Base-by-base conservation (phyloP, 2,329 filamentous ascomycete genomes). In the Colletotrichum truncatum region DNA sequence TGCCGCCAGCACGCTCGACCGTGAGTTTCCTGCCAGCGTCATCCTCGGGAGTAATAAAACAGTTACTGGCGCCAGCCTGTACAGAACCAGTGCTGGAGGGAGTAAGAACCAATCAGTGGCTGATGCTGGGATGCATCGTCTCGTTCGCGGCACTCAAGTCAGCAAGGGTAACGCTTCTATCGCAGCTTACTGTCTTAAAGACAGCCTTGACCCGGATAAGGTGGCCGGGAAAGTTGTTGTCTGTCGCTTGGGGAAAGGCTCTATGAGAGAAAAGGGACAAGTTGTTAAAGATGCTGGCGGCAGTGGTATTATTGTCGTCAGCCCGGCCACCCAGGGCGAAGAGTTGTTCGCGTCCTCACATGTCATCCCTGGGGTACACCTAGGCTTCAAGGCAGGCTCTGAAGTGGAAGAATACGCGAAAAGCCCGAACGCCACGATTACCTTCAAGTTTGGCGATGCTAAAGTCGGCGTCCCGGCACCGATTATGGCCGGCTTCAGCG, bases 401-500 rank as follows among this genome's bases (percentile, higher is more conserved):
- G 53, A 49, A 10, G 32, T 63, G 3, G 12, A 25, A 16, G 26
- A 28, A 5, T 63, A 63, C 32, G 59, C 59, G 7, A 51, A 34
- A 28, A 38, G 32, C 4, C 52, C 34, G 25, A 49, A 49, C 18
- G 59, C 41, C 4, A 57, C 52, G 6, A 52, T 45, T 6, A n/a
- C 18, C 4, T 28, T 63, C 23, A 34, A 26, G 3, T 63, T 63
- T 39, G 25, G 49, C 7, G 59, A 52, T 10, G 43, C 59, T 16
- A 25, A 32, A 4, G n/a, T 63, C 30, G 59, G 59, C 4, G 43
- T 57, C 6, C 43, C 59, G 14, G 66, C 64, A 9, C 66, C 66
- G 2, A 2, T 41, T 9, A 68, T 67, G 58, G 66, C 66, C 1
- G 39, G 6, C 7, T 68, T 68, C 64, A 67, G 63, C 43, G 55